Evolutionary conservation across 2,329 filamentous ascomycete genomes (phyloP).

Genomic region (Didymella pinodella): DNA sequence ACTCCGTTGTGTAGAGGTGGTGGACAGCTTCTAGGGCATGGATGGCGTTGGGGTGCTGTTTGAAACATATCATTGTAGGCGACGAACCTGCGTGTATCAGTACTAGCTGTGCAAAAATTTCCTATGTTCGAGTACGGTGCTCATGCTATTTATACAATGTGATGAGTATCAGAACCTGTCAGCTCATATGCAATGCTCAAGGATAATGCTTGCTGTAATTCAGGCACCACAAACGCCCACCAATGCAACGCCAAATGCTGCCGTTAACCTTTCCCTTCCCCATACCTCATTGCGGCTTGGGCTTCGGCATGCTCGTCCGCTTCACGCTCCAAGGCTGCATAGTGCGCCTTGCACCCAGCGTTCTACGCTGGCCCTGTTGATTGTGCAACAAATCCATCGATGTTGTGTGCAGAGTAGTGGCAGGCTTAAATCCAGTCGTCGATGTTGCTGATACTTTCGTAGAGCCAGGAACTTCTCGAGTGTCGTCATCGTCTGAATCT

Average conservation of each 20-base stretch:
- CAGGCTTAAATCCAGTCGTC: constrained; percentile 42
- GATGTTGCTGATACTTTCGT: constrained; percentile 16
- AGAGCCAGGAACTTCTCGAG: constrained; percentile 19
- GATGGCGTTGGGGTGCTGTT: constrained; percentile 6
- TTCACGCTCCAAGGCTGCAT: constrained; percentile 61
- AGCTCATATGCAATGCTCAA: neutral
- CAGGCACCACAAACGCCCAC: neutral
- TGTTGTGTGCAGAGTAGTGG: constrained; percentile 55
- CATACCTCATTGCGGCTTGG: constrained; percentile 22
- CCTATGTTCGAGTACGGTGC: neutral
- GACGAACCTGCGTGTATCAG: constrained; percentile 1
- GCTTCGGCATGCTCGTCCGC: constrained; percentile 42
- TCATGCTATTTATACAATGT: neutral
- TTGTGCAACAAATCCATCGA: constrained; percentile 47
- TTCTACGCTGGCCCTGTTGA: constrained; percentile 51
- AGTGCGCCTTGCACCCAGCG: constrained; percentile 59
- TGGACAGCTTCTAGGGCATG: neutral
- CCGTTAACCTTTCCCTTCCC: neutral
- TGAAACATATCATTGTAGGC: neutral
- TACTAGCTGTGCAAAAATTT: constrained; percentile 12
- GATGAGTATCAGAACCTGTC: neutral
- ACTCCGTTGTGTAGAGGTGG: neutral
- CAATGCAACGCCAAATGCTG: neutral
- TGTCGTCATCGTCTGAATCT: constrained; percentile 15
- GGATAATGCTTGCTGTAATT: neutral